Base-by-base conservation (phyloP, 805 yeast genomes). In the Candida orba region DNA sequence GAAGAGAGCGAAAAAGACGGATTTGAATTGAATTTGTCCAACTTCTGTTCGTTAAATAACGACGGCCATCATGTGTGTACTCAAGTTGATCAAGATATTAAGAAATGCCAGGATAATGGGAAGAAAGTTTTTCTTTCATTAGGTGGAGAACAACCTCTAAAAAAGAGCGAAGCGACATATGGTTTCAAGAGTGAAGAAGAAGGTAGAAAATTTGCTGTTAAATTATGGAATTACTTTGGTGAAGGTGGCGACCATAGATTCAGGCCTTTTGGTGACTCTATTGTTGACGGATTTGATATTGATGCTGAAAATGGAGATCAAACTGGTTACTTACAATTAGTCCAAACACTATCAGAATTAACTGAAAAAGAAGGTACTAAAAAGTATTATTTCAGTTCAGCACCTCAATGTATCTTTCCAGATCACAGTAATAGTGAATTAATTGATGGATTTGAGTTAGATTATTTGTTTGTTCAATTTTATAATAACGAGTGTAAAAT, bases 281-380 rank as follows among this genome's bases (percentile, higher is more conserved):
- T 81, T 22, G 71, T 91, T 37, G 97, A 91, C 64, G 98, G 98
- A 15, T 90, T 89, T 60, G 98, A 91, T 63, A 80, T 90, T 50
- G 98, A 91, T 63, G 79, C 86, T 54, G 98, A 91, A 63, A 74
- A 77, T 58, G 70, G 70, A 47, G 62, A 70, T 45, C 70, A 73
- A 40, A 66, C 69, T 1, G 96, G 95, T n/a, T 84, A 81, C 56
- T 75, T 78, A 32, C 75, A 81, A 14, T 62, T 83, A 42, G 84
- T 78, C 13, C 68, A 63, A 35, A 68, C 72, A 52, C 55, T 80
- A 48, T 67, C 76, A 51, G 44, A 47, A 4, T 52, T 59, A 6
- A 64, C 66, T 44, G 75, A 66, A 8, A 33, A 37, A 50, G 66
- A 61, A 24, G 59, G 73, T 6, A 63, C 78, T 23, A 80, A 76